Conservation (phyloP, 2,329 filamentous ascomycete genomes). For the Fusarium sp. region DNA sequence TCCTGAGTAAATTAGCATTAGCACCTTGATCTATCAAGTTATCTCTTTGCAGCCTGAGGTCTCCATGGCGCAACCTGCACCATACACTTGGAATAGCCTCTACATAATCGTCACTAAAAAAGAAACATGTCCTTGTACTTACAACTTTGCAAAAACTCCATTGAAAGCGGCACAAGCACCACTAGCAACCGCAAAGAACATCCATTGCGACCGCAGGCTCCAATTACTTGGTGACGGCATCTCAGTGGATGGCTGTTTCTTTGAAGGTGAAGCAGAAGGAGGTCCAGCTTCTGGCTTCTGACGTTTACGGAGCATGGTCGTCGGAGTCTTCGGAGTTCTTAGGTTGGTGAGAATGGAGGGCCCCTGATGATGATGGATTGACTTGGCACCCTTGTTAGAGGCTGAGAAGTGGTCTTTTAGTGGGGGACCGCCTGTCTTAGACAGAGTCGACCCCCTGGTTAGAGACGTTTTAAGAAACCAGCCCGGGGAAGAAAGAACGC, state of each 20-base stretch:
- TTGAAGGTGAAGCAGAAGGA: not conserved
- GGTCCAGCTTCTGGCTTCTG: conserved; percentile 12
- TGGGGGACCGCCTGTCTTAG: conserved; percentile 16
- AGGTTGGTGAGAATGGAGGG: conserved; percentile 19
- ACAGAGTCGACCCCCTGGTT: not conserved
- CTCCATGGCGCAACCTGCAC: not conserved
- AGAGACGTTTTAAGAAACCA: conserved; percentile 1
- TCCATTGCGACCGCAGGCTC: conserved; percentile 61
- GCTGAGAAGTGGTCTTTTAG: conserved; percentile 26
- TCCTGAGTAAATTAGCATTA: conserved; percentile 48
- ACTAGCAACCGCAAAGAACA: conserved; percentile 76
- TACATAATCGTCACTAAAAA: not conserved
- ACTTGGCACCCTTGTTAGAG: conserved; percentile 26
- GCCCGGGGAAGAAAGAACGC: not conserved
- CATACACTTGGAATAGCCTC: not conserved
- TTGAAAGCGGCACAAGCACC: conserved; percentile 84
- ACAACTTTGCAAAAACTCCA: conserved; percentile 86
- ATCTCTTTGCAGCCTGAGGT: too few species aligned
- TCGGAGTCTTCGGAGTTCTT: conserved; percentile 24
- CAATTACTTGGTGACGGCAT: conserved; percentile 29
- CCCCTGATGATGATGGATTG: conserved; percentile 29
- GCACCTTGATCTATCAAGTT: not conserved
- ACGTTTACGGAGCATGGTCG: conserved; percentile 45
- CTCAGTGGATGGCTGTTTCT: conserved; percentile 1
- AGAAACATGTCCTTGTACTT: conserved; percentile 46